Evolutionary conservation across 2,329 filamentous ascomycete species (phyloP).

Genomic region (Leptosphaerulina australis): DNA sequence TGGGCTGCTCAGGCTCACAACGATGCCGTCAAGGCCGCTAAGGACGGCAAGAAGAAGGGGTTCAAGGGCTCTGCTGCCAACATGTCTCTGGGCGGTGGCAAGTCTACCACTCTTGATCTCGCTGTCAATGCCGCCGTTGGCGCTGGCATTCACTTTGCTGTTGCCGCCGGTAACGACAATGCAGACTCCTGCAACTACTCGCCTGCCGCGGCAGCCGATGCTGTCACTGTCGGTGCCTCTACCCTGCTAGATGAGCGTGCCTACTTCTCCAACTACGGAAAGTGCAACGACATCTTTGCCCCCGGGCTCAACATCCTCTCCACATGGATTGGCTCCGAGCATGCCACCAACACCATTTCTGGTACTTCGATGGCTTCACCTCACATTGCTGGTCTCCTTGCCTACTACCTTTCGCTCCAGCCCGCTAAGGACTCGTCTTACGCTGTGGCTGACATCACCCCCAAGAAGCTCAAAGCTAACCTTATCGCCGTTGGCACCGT

Average conservation of each 20-base stretch:
- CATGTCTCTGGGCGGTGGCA: constrained; percentile 98
- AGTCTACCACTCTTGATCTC: constrained; percentile 87
- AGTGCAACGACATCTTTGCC: constrained; percentile 99
- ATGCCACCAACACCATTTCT: constrained; percentile 96
- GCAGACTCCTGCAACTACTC: constrained; percentile 99
- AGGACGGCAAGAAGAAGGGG: constrained; percentile 88
- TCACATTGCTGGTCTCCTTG: constrained; percentile 83
- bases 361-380: constrained; percentile 73
- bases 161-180: constrained; percentile 98
- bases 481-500: constrained; percentile 83
- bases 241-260: constrained; percentile 93
- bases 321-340: constrained; percentile 97
- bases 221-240: constrained; percentile 94
- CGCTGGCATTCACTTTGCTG: constrained; percentile 93
- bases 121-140: constrained; percentile 93
- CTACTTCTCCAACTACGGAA: constrained; percentile 99
- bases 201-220: constrained; percentile 86
- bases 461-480: constrained; percentile 90
- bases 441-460: constrained; percentile 85
- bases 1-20: constrained; percentile 83
- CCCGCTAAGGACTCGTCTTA: constrained; percentile 89
- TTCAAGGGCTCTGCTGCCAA: constrained; percentile 99
- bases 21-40: constrained; percentile 76
- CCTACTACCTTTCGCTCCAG: constrained; percentile 97
- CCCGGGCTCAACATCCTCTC: constrained; percentile 96